A percentile compares a stretch with the other conserved stretches of the same genome.
phyloP scores from a whole-genome alignment of 2,329 filamentous ascomycete genomes.

The Stachybotrys chartarum region DNA sequence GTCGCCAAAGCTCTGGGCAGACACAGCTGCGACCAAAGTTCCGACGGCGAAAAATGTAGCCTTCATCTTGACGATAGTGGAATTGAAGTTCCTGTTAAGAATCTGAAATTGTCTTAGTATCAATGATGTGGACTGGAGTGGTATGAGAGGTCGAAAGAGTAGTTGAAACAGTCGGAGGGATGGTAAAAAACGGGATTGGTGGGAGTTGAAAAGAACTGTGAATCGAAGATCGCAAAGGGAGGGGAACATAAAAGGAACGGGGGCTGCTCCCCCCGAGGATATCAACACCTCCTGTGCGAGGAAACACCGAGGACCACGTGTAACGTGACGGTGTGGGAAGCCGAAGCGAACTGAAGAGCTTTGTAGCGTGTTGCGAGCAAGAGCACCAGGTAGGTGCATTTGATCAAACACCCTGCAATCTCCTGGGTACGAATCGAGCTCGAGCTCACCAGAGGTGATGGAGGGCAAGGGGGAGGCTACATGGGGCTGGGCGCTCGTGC shows the following conservation, averaged over 20 bases:
- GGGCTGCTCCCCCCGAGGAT: background rate
- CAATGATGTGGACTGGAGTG: background rate
- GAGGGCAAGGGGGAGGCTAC: background rate
- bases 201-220: background rate
- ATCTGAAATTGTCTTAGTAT: background rate
- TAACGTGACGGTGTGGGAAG: background rate
- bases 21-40: slow-evolving; percentile 30
- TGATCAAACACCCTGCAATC: no score
- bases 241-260: background rate
- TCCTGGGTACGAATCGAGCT: background rate
- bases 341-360: background rate
- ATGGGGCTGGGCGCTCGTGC: background rate
- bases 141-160: background rate
- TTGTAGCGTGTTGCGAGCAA: no score
- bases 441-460: background rate
- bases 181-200: background rate
- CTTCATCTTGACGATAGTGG: slow-evolving; percentile 41
- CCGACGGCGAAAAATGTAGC: slow-evolving; percentile 33
- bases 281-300: background rate
- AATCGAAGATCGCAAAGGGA: background rate
- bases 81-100: slow-evolving; percentile 1
- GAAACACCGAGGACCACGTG: background rate
- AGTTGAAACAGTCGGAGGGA: background rate
- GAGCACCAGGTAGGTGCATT: no score
- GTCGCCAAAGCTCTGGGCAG: slow-evolving; percentile 31